Percentiles rank a stretch among this genome's conserved stretches.
These are phyloP conservation scores for Epichloe sibirici DNA, from an alignment of 2,329 filamentous ascomycete genomes.

Conservation along the genomic window DNA sequence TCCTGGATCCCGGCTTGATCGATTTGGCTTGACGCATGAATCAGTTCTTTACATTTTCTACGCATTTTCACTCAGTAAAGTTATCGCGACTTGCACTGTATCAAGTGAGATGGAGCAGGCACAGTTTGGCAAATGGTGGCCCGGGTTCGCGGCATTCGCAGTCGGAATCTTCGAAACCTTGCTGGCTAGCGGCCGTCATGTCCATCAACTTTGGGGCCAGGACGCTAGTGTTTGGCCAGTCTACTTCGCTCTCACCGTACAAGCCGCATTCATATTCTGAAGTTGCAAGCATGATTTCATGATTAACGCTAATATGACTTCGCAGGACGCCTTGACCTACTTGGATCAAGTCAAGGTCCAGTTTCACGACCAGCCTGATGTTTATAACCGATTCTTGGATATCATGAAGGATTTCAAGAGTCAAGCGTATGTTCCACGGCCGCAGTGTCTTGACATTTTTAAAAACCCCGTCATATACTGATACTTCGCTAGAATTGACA, in stretches of 20 bases:
- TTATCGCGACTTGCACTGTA: not conserved
- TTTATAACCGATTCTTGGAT: conserved; percentile 92
- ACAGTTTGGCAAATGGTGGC: no score
- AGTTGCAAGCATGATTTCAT: not conserved
- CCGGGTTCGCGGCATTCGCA: no score
- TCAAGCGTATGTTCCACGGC: conserved; percentile 56
- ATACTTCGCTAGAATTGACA: conserved; percentile 60
- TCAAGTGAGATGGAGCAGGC: not conserved
- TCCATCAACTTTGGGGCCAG: no score
- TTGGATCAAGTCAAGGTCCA: conserved; percentile 97
- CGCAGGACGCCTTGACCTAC: conserved; percentile 71
- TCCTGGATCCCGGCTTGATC: not conserved
- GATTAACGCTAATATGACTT: not conserved
- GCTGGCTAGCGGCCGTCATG: no score
- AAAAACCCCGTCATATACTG: conserved; percentile 66
- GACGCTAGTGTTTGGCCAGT: no score
- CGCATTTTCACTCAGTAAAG: not conserved
- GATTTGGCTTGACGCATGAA: not conserved
- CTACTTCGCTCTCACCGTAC: no score
- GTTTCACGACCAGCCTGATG: conserved; percentile 91
- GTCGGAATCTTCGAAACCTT: no score
- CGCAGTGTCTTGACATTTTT: not conserved
- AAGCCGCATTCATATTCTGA: no score
- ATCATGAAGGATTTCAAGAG: conserved; percentile 99
- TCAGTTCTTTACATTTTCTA: not conserved